Conservation (phyloP, 257 asterid species). For the Petrea volubilis region DNA sequence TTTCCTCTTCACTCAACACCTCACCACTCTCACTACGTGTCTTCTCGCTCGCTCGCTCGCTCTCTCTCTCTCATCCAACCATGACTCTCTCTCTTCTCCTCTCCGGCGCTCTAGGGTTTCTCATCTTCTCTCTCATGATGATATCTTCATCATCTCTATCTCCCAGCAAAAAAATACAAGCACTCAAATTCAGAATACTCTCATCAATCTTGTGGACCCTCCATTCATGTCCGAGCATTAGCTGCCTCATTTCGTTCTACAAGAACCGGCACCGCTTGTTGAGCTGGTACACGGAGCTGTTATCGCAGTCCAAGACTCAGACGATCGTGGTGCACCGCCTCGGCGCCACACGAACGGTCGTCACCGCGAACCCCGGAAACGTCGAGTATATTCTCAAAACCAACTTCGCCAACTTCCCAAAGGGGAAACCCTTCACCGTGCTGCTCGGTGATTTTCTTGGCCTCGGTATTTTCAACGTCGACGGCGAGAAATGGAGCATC, state of each 20-base stretch:
- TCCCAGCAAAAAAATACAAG: too few species aligned
- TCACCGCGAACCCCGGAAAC: constrained; percentile 54
- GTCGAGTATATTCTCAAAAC: constrained; percentile 59
- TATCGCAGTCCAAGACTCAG: constrained; percentile 40
- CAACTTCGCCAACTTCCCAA: constrained; percentile 58
- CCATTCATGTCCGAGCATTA: constrained; percentile 26
- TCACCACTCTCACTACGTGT: neutral
- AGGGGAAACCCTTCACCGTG: constrained; percentile 53
- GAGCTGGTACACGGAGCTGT: constrained; percentile 65
- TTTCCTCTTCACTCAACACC: neutral
- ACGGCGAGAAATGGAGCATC: constrained; percentile 55
- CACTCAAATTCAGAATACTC: too few species aligned
- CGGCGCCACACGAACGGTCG: constrained; percentile 48
- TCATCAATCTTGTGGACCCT: neutral
- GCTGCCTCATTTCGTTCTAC: constrained; percentile 58
- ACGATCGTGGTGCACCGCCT: constrained; percentile 58
- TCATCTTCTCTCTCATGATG: too few species aligned
- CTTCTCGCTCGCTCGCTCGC: too few species aligned
- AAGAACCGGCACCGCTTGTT: constrained; percentile 56
- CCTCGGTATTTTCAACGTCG: constrained; percentile 63
- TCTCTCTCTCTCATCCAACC: too few species aligned
- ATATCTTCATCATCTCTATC: too few species aligned
- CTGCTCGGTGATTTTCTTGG: constrained; percentile 63
- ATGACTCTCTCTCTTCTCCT: too few species aligned
- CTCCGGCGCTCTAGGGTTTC: too few species aligned